Evolutionary conservation across 768 basidiomycete species (phyloP), one percentile per base, ranked within the genome.

Genomic region (Leucogyrophana mollusca): DNA sequence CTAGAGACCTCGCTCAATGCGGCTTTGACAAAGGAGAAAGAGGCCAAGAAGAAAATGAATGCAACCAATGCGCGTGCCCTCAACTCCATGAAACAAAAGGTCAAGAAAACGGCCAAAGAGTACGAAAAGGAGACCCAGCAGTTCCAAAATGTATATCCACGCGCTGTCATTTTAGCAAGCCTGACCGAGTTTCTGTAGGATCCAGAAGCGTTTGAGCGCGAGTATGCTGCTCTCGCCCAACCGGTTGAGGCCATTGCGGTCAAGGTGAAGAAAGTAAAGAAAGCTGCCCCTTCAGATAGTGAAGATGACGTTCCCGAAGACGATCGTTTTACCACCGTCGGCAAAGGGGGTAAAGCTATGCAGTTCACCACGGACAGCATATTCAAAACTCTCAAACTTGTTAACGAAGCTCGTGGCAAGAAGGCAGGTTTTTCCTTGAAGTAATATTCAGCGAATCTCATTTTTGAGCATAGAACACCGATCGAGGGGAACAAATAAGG

Each of bases 61-160:
- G 88, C 92, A 2, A 86, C 79, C 51, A 94, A 94, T 58, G 90
- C 93, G 33, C 94, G 90, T 59, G 92, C 94, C 2, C 77, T 98
- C 54, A 97, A 92, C 43, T 88, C 89, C n/a, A 88, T 97, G 85
- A 97, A 94, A 71, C 95, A 98, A 70, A 96, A 94, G 67, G 77
- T 97, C 45, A 94, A 89, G 73, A 98, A 94, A 72, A 78, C 87
- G 9, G 57, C 76, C 45, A 95, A 94, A 66, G 96, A 98, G 64
- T 79, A 90, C 61, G 96, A 97, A 69, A 67, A 65, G 9, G 86
- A 90, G 54, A 66, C 94, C 34, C 83, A 82, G 61, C 79, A 79
- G 49, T 97, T 83, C 70, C 85, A 87, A 60, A 77, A 80, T 64
- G 94, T 93, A 57, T 44, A 34, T 13, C 34, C 11, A 13, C 16